Evolutionary conservation across 305 asterid genomes (phyloP).

Genomic region (Ilex paraguariensis): DNA sequence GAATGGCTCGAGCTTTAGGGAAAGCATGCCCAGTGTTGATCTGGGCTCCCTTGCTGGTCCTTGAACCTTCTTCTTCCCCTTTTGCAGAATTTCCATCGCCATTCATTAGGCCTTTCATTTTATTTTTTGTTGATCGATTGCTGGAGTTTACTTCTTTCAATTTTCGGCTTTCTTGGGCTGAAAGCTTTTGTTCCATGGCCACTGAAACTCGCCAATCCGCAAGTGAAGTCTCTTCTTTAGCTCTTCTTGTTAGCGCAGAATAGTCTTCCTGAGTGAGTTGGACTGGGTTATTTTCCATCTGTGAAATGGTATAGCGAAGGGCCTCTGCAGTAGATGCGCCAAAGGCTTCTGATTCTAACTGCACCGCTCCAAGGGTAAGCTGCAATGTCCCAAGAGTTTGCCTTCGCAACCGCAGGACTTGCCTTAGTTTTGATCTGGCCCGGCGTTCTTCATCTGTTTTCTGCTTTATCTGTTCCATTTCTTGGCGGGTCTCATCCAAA

Average conservation of each 20-base stretch:
- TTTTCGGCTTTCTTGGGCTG: constrained; percentile 45
- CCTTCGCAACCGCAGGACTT: constrained; percentile 31
- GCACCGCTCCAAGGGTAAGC: constrained; percentile 42
- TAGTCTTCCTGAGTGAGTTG: constrained; percentile 41
- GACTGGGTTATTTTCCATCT: constrained; percentile 18
- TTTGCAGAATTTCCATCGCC: constrained; percentile 2
- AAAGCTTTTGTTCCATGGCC: constrained; percentile 38
- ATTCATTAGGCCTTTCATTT: constrained; percentile 2
- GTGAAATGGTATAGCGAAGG: constrained; percentile 21
- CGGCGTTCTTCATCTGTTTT: constrained; percentile 42
- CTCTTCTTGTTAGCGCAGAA: constrained; percentile 26
- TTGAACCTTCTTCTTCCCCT: constrained; percentile 4
- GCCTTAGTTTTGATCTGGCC: constrained; percentile 31
- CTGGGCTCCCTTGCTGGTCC: not conserved
- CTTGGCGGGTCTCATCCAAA: constrained; percentile 37
- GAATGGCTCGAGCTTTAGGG: not conserved
- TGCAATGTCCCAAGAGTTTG: constrained; percentile 47
- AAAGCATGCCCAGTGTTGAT: not conserved
- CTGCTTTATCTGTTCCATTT: constrained; percentile 35
- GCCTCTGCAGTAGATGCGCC: constrained; percentile 49
- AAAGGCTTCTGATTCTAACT: constrained; percentile 42
- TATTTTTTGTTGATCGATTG: constrained; percentile 10
- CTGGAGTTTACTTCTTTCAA: constrained; percentile 24
- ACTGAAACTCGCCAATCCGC: constrained; percentile 42
- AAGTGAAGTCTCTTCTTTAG: constrained; percentile 29